Conservation (phyloP, 176 grass and related monocot genomes). For the Ensete ventricosum region DNA sequence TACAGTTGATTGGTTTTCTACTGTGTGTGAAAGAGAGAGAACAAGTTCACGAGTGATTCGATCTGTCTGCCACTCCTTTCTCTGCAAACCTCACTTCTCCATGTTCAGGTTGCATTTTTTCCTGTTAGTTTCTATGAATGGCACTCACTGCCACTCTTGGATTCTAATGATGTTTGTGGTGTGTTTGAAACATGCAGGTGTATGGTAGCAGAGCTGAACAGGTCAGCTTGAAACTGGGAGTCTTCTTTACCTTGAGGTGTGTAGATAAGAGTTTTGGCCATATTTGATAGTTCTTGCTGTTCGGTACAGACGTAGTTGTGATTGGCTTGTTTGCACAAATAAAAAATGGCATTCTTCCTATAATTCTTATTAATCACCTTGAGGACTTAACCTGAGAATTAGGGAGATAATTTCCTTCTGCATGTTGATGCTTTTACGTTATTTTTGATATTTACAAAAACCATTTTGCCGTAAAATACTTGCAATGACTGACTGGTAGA, state of each 20-base stretch:
- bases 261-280: slow-evolving; percentile 37
- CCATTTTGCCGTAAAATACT: no score
- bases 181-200: slow-evolving; percentile 27
- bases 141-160: not conserved
- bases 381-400: not conserved
- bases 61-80: not conserved
- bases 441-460: no score
- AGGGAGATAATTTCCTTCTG: not conserved
- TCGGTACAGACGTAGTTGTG: slow-evolving; percentile 31
- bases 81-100: not conserved
- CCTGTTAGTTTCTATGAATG: slow-evolving; percentile 13
- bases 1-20: slow-evolving; percentile 14
- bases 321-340: slow-evolving; percentile 23
- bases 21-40: slow-evolving; percentile 8
- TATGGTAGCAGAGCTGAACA: slow-evolving; percentile 29
- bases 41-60: not conserved
- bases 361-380: not conserved
- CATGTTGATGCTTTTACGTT: not conserved
- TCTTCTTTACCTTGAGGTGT: slow-evolving; percentile 51
- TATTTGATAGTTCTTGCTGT: slow-evolving; percentile 33
- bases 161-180: not conserved
- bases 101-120: not conserved
- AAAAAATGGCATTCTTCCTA: not conserved
- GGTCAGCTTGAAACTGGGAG: slow-evolving; percentile 23
- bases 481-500: not conserved